These are phyloP conservation scores for Pseudoturritis turrita DNA, from an alignment of 345 rosid species.

Conservation along the genomic window DNA sequence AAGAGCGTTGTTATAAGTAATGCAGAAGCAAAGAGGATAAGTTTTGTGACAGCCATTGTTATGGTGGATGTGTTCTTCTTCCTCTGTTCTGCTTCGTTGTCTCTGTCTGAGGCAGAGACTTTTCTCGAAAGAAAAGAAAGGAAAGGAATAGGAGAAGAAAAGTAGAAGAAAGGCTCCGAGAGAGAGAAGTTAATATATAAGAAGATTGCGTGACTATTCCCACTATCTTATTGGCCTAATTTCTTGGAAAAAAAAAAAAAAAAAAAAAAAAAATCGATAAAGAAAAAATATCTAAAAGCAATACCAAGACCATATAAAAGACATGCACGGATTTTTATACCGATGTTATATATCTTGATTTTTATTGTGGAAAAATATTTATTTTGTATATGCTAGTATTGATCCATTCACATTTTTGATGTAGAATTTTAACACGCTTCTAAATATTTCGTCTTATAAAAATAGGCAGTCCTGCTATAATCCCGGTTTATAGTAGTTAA, in stretches of 20 bases:
- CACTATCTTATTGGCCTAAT: slow-evolving; percentile 8
- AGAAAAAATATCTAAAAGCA: neutral
- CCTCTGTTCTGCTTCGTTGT: slow-evolving; percentile 17
- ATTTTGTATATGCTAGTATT: too few species aligned
- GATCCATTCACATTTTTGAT: too few species aligned
- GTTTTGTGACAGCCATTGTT: slow-evolving; percentile 48
- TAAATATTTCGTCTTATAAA: neutral
- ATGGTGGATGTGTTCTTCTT: slow-evolving; percentile 13
- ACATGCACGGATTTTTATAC: neutral
- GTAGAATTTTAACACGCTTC: too few species aligned
- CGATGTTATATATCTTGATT: neutral
- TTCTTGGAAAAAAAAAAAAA: neutral
- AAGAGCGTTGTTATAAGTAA: slow-evolving; percentile 39
- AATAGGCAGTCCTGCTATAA: neutral
- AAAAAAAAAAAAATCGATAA: neutral
- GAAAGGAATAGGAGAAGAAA: neutral
- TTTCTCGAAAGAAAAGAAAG: neutral
- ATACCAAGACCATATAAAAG: neutral
- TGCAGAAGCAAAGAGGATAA: slow-evolving; percentile 33
- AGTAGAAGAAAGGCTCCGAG: slow-evolving; percentile 21
- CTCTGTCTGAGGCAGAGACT: slow-evolving; percentile 18
- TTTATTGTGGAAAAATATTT: too few species aligned
- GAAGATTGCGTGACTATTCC: slow-evolving; percentile 3
- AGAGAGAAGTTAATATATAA: slow-evolving; percentile 23
- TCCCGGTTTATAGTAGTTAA: neutral